These are phyloP conservation scores for Cinchona pubescens DNA, from an alignment of 257 asterid genomes.

Conservation along the genomic window DNA sequence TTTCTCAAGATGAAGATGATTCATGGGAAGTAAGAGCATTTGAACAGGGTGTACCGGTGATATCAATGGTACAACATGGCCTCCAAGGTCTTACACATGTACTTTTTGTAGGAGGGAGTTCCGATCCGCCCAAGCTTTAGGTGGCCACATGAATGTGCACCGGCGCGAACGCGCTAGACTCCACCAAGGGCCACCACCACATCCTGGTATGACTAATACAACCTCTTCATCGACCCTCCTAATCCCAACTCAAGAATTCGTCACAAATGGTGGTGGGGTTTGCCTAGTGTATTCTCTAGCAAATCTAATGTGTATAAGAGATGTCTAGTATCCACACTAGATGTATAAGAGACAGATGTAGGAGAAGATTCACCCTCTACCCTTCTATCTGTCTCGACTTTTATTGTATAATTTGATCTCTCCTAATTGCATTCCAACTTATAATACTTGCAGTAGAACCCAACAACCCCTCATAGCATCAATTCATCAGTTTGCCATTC, in stretches of 20 bases:
- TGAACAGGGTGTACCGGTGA: constrained; percentile 56
- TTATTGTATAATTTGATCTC: constrained; percentile 15
- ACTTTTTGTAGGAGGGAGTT: constrained; percentile 62
- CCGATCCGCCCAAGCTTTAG: constrained; percentile 76
- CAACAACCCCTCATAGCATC: constrained; percentile 16
- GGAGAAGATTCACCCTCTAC: constrained; percentile 27
- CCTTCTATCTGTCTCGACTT: constrained; percentile 21
- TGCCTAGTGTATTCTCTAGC: constrained; percentile 52
- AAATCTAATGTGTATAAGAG: constrained; percentile 60
- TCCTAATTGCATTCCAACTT: constrained; percentile 18
- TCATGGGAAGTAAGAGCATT: constrained; percentile 71
- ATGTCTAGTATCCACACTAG: too few relatives aligned
- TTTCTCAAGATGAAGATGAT: constrained; percentile 37
- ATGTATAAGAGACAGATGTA: too few relatives aligned
- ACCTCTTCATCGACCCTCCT: constrained; percentile 24
- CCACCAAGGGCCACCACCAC: constrained; percentile 24
- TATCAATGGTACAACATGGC: constrained; percentile 63
- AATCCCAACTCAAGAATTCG: constrained; percentile 39
- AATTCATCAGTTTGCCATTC: constrained; percentile 32
- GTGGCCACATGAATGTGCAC: constrained; percentile 84
- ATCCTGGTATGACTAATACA: constrained; percentile 13
- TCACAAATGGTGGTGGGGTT: constrained; percentile 35
- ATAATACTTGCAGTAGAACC: too few relatives aligned
- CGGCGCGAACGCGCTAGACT: constrained; percentile 67
- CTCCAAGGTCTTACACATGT: constrained; percentile 65